Base-by-base conservation (phyloP, 768 basidiomycete species). In the Lactarius pseudohatsudake region DNA sequence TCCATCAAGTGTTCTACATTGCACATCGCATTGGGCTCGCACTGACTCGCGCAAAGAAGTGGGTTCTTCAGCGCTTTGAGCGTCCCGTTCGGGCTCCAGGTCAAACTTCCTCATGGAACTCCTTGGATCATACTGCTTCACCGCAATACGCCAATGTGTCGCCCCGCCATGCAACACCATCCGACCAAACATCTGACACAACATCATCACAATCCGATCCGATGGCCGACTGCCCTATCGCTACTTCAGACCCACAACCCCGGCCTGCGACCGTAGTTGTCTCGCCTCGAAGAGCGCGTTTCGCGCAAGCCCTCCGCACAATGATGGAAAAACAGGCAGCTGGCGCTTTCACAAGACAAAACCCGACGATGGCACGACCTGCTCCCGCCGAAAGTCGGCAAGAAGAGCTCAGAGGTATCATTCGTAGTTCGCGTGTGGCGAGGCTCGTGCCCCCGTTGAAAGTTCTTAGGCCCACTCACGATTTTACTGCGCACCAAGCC, bases 401-500 rank as follows among this genome's bases (percentile, higher is more conserved):
- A 28, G 53, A 54, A 54, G 53, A 54, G 53, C 22, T 54, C 11
- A n/a, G 53, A 22, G 53, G n/a, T 28, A 54, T 22, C 9, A 73
- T 81, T 18, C 74, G 81, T 45, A 78, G 79, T n/a, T 85, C 87
- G 18, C 81, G 88, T 22, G 76, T 89, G 5, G 79, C 84, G 30
- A 75, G 75, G 9, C 75, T 90, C 55, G 77, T 81, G 20, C 84
- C 86, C 16, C 85, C 82, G 69, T 75, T 92, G 62, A 80, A 78
- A 64, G 78, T 77, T 53, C 72, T 91, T 69, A 79, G 81, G 60
- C 74, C 82, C 9, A 85, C 84, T 0, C 84, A 90, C 71, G 86
- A 86, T 67, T 74, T 89, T 26, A 81, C 82, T 11, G 85, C 85
- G 4, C 90, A 91, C 74, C 77, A 80, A 60, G 89, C 86, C 7